phyloP scores from a whole-genome alignment of 495 filamentous ascomycete species.

The Zalerion maritima region DNA sequence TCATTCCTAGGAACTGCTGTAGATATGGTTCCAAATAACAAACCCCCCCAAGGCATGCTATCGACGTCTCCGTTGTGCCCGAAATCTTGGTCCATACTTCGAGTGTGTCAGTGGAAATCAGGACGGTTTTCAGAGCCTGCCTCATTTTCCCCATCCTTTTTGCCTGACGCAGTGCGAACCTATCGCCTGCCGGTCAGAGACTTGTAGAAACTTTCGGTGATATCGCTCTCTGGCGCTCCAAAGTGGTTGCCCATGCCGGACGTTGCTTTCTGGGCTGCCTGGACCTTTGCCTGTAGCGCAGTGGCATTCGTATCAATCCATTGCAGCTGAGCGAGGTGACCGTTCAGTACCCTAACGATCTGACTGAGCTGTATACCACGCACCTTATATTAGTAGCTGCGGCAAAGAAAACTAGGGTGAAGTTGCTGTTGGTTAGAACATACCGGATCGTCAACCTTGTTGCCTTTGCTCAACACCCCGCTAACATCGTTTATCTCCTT shows the following conservation, averaged over 20 bases:
- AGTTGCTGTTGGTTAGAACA: constrained; percentile 20
- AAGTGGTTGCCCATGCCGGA: constrained; percentile 47
- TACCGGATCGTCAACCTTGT: constrained; percentile 84
- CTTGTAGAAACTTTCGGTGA: constrained; percentile 68
- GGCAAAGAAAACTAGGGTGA: constrained; percentile 8
- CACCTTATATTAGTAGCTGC: constrained; percentile 6
- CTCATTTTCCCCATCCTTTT: too few relatives aligned
- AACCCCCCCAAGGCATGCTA: too few relatives aligned
- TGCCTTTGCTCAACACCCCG: constrained; percentile 69
- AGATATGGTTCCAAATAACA: too few relatives aligned
- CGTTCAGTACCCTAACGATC: constrained; percentile 86
- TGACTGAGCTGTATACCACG: constrained; percentile 55
- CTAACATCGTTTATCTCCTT: constrained; percentile 90
- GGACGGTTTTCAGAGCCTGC: too few relatives aligned
- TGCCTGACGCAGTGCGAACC: constrained; percentile 3
- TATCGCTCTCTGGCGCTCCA: constrained; percentile 44
- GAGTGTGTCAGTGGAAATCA: too few relatives aligned
- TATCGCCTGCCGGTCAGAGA: constrained; percentile 57
- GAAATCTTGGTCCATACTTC: too few relatives aligned
- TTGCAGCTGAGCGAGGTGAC: constrained; percentile 76
- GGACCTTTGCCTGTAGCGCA: constrained; percentile 66
- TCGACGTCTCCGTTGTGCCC: too few relatives aligned
- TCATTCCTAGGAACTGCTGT: too few relatives aligned
- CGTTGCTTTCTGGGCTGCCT: constrained; percentile 58
- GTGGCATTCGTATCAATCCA: constrained; percentile 75